Conservation (phyloP, 306 rosid genomes). For the Glycine latifolia region DNA sequence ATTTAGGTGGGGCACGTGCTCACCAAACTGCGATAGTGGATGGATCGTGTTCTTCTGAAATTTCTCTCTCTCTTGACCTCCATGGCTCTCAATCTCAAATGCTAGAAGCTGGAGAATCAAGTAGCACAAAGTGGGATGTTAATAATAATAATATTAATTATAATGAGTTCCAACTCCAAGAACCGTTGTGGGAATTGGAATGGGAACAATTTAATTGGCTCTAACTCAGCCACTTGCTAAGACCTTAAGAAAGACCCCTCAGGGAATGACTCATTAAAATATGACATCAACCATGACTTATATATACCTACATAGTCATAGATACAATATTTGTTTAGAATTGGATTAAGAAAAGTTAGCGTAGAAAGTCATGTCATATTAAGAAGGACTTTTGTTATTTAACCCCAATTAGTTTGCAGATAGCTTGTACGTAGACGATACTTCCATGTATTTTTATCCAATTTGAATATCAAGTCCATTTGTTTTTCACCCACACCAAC, state of each 20-base stretch:
- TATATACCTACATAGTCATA: not conserved
- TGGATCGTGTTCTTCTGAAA: conserved; percentile 53
- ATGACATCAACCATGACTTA: not conserved
- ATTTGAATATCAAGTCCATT: conserved; percentile 21
- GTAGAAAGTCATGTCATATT: not conserved
- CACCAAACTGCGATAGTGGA: conserved; percentile 16
- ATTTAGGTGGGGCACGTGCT: conserved; percentile 1
- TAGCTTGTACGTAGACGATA: not conserved
- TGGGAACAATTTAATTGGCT: conserved; percentile 61
- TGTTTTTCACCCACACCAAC: not conserved
- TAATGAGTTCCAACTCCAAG: conserved; percentile 40
- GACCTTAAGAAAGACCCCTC: not conserved
- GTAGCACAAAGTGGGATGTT: conserved; percentile 41
- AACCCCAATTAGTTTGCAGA: not conserved
- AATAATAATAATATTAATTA: conserved; percentile 39
- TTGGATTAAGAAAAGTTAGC: not conserved
- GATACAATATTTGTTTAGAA: not conserved
- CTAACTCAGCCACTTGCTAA: conserved; percentile 24
- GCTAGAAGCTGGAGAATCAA: conserved; percentile 46
- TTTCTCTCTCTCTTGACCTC: conserved; percentile 49
- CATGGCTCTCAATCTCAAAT: conserved; percentile 1
- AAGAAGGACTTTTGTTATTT: not conserved
- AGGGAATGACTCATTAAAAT: not conserved
- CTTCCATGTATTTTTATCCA: not conserved
- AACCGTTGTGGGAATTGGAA: conserved; percentile 68